Percentiles rank a stretch among this genome's conserved stretches.
phyloP scores from a whole-genome alignment of 306 rosid species.

The Luffa acutangula region DNA sequence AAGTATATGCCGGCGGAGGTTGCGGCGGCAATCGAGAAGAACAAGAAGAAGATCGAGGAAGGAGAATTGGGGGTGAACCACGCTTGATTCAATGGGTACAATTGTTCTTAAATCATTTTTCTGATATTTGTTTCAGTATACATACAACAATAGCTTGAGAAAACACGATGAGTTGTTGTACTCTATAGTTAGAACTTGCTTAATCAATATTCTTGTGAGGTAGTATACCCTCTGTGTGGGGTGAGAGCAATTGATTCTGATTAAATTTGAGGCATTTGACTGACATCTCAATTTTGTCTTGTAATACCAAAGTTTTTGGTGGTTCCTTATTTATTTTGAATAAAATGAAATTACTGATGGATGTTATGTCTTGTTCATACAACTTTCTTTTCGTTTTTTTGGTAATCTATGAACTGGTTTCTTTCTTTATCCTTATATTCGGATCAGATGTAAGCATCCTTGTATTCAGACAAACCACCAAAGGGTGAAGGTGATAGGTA shows the following conservation, averaged over 20 bases:
- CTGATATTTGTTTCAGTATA: neutral
- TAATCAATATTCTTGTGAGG: conserved; percentile 1
- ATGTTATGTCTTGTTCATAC: neutral
- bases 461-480: neutral
- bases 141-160: neutral
- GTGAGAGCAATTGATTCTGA: neutral
- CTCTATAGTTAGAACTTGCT: neutral
- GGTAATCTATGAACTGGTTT: neutral
- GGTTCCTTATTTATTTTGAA: neutral
- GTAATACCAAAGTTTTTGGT: conserved; percentile 5
- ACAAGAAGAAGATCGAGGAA: conserved; percentile 53
- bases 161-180: neutral
- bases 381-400: neutral
- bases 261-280: neutral
- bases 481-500: neutral
- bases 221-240: neutral
- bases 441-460: neutral
- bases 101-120: neutral
- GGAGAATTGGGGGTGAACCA: conserved; percentile 15
- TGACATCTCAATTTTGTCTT: neutral
- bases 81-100: conserved; percentile 26
- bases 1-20: conserved; percentile 88
- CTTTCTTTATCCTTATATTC: neutral
- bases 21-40: conserved; percentile 80
- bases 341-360: neutral